These are phyloP conservation scores for Eurotiales sp. DNA, from an alignment of 2,329 filamentous ascomycete species.

Conservation along the genomic window DNA sequence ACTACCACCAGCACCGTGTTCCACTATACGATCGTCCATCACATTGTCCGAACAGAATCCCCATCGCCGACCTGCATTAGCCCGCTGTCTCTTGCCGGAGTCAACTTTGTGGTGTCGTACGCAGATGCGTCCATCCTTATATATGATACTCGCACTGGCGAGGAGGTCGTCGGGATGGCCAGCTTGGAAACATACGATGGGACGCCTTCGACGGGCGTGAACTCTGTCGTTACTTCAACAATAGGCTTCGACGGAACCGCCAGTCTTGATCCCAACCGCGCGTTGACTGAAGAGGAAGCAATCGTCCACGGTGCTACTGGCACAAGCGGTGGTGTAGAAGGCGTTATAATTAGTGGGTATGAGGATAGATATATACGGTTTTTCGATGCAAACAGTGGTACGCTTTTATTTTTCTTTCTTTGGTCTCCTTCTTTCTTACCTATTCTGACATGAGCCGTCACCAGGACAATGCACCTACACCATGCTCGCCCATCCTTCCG, in stretches of 20 bases:
- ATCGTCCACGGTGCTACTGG: constrained; percentile 77
- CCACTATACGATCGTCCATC: constrained; percentile 81
- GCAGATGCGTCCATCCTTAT: constrained; percentile 85
- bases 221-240: constrained; percentile 84
- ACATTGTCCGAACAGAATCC: constrained; percentile 67
- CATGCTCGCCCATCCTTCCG: constrained; percentile 93
- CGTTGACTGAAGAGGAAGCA: constrained; percentile 63
- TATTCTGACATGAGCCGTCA: not conserved
- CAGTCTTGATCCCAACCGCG: constrained; percentile 59
- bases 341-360: constrained; percentile 92
- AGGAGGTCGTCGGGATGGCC: constrained; percentile 89
- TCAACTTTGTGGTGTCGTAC: constrained; percentile 90
- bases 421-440: too few species aligned
- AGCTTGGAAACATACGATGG: constrained; percentile 92
- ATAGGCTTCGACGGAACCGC: constrained; percentile 67
- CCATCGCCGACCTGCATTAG: constrained; percentile 86
- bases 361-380: constrained; percentile 95
- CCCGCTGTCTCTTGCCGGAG: constrained; percentile 76
- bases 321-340: constrained; percentile 77
- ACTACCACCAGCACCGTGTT: constrained; percentile 82
- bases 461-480: constrained; percentile 97
- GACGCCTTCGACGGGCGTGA: constrained; percentile 77
- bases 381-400: constrained; percentile 98
- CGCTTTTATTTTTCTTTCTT: too few species aligned
- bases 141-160: constrained; percentile 87